A percentile compares a stretch with the other conserved stretches of the same genome.
These are phyloP conservation scores for Recurvomyces mirabilis DNA, from an alignment of 495 filamentous ascomycete species.

Conservation along the genomic window DNA sequence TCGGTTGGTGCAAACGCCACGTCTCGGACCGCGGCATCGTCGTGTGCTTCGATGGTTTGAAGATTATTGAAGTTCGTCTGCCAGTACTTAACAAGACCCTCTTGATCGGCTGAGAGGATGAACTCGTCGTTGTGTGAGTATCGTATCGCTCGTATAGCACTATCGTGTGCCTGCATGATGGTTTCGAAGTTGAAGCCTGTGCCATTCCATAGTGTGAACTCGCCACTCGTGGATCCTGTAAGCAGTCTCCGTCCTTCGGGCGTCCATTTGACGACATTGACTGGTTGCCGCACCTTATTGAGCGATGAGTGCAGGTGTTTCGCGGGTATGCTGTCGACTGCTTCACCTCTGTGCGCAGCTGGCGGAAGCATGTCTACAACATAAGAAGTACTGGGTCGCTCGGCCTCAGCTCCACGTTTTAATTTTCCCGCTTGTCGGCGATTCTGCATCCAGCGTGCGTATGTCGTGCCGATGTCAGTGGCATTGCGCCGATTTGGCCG, in stretches of 20 bases:
- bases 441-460: conserved; percentile 86
- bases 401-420: conserved; percentile 54
- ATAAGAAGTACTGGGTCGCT: conserved; percentile 78
- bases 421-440: conserved; percentile 65
- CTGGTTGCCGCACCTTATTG: conserved; percentile 94
- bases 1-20: conserved; percentile 90
- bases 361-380: conserved; percentile 89
- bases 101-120: conserved; percentile 91
- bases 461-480: conserved; percentile 88
- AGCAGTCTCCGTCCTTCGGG: conserved; percentile 85
- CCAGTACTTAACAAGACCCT: conserved; percentile 96
- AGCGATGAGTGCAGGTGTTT: conserved; percentile 89
- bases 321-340: conserved; percentile 74
- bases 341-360: conserved; percentile 53
- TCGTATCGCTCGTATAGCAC: conserved; percentile 71
- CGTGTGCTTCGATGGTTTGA: conserved; percentile 82
- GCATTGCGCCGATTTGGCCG: conserved; percentile 39
- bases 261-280: conserved; percentile 96
- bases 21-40: conserved; percentile 69
- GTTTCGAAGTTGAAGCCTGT: conserved; percentile 99
- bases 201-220: conserved; percentile 98
- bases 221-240: conserved; percentile 88
- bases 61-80: conserved; percentile 99
- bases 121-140: conserved; percentile 95
- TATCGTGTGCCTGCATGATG: conserved; percentile 70